Evolutionary conservation across 345 rosid genomes (phyloP).

Genomic region (Brassica cretica): DNA sequence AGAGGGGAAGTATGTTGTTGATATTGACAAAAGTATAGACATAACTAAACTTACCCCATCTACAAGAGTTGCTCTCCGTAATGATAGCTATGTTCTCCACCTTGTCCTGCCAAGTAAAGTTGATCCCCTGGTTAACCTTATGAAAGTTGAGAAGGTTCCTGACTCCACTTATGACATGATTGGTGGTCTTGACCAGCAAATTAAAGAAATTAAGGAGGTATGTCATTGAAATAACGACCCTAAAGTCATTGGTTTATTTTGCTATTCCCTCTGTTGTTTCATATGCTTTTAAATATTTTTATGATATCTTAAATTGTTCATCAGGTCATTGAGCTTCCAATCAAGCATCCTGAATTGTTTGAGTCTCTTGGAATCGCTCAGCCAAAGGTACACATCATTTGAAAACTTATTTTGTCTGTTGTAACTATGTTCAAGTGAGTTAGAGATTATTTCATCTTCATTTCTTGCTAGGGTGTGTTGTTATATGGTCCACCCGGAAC

Average conservation of each 20-base stretch:
- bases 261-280: background rate
- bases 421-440: background rate
- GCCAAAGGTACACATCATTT: slow-evolving; percentile 67
- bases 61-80: slow-evolving; percentile 95
- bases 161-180: slow-evolving; percentile 99
- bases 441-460: background rate
- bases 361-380: slow-evolving; percentile 98
- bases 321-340: slow-evolving; percentile 98
- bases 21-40: slow-evolving; percentile 89
- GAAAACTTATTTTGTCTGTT: background rate
- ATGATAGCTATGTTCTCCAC: slow-evolving; percentile 98
- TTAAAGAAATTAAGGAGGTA: slow-evolving; percentile 98
- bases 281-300: background rate
- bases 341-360: slow-evolving; percentile 95
- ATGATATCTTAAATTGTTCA: slow-evolving; percentile 9
- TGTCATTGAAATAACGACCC: too few relatives aligned
- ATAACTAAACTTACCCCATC: slow-evolving; percentile 92
- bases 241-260: background rate
- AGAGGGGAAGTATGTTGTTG: slow-evolving; percentile 98
- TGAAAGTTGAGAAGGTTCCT: slow-evolving; percentile 99
- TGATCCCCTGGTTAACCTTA: slow-evolving; percentile 95
- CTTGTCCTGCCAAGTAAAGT: slow-evolving; percentile 90
- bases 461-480: slow-evolving; percentile 71
- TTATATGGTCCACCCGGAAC: slow-evolving; percentile 99
- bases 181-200: slow-evolving; percentile 98